Evolutionary conservation across 1,284 basidiomycete genomes (phyloP).

Genomic region (Rhodotorula sp.): DNA sequence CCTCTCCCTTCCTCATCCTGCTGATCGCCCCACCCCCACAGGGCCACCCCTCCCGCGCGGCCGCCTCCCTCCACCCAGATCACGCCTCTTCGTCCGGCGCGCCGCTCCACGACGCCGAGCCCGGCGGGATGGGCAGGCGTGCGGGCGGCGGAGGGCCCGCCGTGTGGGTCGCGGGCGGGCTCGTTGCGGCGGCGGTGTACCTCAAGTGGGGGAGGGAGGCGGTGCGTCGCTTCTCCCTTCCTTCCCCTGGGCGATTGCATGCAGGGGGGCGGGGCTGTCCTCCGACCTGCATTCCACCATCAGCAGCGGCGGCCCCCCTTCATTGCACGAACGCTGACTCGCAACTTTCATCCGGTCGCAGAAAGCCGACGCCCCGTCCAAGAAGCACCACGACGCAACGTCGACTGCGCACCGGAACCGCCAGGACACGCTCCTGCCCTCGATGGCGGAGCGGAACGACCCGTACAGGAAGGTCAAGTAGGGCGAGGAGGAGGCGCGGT

Average conservation of each 20-base stretch:
- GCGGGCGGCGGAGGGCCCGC: not conserved
- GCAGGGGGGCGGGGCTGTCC: too few species aligned
- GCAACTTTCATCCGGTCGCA: too few species aligned
- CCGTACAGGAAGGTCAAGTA: too few species aligned
- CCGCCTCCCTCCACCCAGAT: not conserved
- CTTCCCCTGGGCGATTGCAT: too few species aligned
- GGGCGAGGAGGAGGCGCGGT: too few species aligned
- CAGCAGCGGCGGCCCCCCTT: too few species aligned
- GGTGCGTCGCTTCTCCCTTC: not conserved
- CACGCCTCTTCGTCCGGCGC: not conserved
- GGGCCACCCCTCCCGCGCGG: not conserved
- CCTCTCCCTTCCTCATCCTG: too few species aligned
- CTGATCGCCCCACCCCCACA: not conserved
- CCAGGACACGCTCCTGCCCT: not conserved
- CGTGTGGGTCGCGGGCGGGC: not conserved
- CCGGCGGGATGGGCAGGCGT: not conserved
- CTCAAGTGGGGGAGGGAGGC: not conserved
- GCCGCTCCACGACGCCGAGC: not conserved
- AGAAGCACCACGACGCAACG: not conserved
- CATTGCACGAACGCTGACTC: too few species aligned
- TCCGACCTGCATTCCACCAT: too few species aligned
- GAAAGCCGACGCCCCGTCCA: not conserved
- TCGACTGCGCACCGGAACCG: not conserved
- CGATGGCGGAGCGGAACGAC: too few species aligned
- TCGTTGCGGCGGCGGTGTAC: not conserved